Evolutionary conservation across 148 eudicot genomes (phyloP), one percentile per base, ranked within the genome.

Genomic region (Nepenthes mirabilis): DNA sequence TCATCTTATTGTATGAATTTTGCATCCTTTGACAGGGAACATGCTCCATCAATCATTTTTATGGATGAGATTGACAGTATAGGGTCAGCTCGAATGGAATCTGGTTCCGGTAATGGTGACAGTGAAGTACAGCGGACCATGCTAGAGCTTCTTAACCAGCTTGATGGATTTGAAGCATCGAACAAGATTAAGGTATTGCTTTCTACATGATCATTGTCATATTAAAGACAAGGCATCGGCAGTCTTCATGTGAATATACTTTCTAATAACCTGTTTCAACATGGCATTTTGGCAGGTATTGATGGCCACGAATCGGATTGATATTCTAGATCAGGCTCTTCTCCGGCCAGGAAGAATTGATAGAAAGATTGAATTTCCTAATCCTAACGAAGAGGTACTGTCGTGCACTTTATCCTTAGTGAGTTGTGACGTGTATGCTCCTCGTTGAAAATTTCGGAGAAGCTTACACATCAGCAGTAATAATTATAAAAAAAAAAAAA

Each of bases 51-150:
- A 33, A 86, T 86, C 67, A 86, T 86, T 9, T 86, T 86, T 61
- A 86, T 86, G 94, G 94, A 86, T 75, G 94, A 86, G 75, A 86
- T 86, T 4, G 93, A 86, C 55, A 86, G 88, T 69, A 86, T 86
- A 50, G 94, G 94, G 54, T 86, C 94, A 68, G 76, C 94, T 75
- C 73, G 88, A 34, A 86, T 86, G 94, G 94, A 86, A 66, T 86
- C 88, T 52, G 94, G 89, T 56, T 77, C 82, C 66, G 94, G 94
- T 36, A 86, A 86, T 65, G 86, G 94, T 61, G 94, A 86, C 55
- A 86, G 94, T 81, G 94, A 86, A 71, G 94, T 86, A 36, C 94
- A 83, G 61, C 49, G 88, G 62, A 86, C 94, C 11, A 83, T 86
- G 94, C 71, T 86, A 66, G 94, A 86, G 74, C 88, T 85, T 75